These are phyloP conservation scores for Monosporascus sp. DNA, from an alignment of 2,329 filamentous ascomycete genomes.

Conservation along the genomic window DNA sequence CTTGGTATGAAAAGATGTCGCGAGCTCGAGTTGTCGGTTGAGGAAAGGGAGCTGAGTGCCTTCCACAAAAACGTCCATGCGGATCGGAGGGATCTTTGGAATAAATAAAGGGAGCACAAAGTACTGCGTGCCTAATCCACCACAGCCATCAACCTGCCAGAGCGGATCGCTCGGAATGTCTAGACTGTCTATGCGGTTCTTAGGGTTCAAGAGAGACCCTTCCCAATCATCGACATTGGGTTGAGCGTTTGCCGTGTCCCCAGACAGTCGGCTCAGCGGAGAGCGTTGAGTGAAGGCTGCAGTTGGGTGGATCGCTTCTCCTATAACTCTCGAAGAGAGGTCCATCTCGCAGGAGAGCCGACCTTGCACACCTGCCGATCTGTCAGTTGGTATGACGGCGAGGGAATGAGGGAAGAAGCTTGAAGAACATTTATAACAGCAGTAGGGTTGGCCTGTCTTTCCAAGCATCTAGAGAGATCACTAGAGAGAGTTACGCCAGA, in stretches of 20 bases:
- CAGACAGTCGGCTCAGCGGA: neutral
- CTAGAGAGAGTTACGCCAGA: no score
- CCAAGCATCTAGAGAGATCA: no score
- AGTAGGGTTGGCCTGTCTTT: no score
- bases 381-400: neutral
- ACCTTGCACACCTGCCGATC: constrained; percentile 6
- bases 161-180: constrained; percentile 36
- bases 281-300: constrained; percentile 38
- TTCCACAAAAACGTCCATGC: constrained; percentile 54
- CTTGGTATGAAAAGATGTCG: constrained; percentile 51
- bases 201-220: constrained; percentile 50
- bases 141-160: constrained; percentile 57
- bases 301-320: constrained; percentile 54
- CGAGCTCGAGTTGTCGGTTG: constrained; percentile 43
- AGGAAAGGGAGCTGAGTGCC: constrained; percentile 40
- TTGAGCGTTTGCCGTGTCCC: neutral
- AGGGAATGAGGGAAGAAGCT: no score
- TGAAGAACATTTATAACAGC: no score
- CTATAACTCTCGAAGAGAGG: constrained; percentile 45
- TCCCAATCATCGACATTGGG: constrained; percentile 34
- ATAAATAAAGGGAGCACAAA: constrained; percentile 52
- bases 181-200: constrained; percentile 56
- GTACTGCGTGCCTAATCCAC: constrained; percentile 52
- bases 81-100: constrained; percentile 39
- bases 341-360: constrained; percentile 39